A percentile compares a stretch with the other conserved stretches of the same genome.
These are phyloP conservation scores for Dioszegia aurantiaca DNA, from an alignment of 768 basidiomycete genomes.

Conservation along the genomic window DNA sequence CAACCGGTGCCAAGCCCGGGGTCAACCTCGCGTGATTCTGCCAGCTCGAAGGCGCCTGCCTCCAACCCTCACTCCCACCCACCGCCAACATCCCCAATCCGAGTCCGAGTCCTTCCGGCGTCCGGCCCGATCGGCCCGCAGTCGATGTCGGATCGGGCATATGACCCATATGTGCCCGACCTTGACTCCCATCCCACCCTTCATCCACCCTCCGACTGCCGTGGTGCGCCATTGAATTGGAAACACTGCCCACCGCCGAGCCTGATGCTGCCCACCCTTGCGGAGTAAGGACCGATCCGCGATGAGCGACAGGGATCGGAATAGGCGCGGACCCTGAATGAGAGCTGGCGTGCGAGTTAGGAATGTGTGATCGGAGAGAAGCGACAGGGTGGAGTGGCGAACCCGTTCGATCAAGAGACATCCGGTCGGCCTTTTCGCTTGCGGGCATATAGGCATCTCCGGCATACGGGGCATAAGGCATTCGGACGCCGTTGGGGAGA, in stretches of 20 bases:
- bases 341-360: not conserved
- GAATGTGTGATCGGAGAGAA: not conserved
- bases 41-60: slow-evolving; percentile 19
- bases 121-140: slow-evolving; percentile 19
- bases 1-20: not conserved
- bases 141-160: slow-evolving; percentile 32
- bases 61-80: slow-evolving; percentile 9
- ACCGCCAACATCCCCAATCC: not conserved
- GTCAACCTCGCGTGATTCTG: slow-evolving; percentile 31
- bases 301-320: slow-evolving; percentile 3
- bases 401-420: not conserved
- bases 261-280: not conserved
- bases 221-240: not conserved
- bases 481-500: slow-evolving; percentile 33
- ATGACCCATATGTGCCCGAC: slow-evolving; percentile 26
- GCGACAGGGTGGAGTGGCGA: not conserved
- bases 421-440: slow-evolving; percentile 12
- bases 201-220: slow-evolving; percentile 29
- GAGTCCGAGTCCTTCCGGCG: slow-evolving; percentile 6
- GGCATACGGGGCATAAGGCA: slow-evolving; percentile 34
- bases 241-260: not conserved
- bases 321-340: not conserved
- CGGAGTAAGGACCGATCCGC: not conserved
- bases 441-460: slow-evolving; percentile 32
- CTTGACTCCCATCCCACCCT: slow-evolving; percentile 35